Evolutionary conservation across 2,329 filamentous ascomycete genomes (phyloP), one percentile per base, ranked within the genome.

Genomic region (Colletotrichum sublineola): DNA sequence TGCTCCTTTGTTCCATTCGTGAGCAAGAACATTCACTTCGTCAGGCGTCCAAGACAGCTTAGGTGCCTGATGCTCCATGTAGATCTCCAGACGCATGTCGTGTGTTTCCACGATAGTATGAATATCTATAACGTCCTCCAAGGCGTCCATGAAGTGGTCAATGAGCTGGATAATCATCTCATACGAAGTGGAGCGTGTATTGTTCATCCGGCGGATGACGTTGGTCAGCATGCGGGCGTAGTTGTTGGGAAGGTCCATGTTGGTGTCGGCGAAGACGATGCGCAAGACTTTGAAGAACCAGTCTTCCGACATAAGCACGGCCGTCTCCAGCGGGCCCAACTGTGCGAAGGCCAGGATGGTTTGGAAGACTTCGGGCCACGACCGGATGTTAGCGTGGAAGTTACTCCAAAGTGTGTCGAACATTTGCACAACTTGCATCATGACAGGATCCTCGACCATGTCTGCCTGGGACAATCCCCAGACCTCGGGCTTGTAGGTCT

Each of bases 291-390:
- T 90, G 52, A 83, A 78, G 29, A 95, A 82, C 75, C 90, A 93
- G 33, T 89, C 87, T 42, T 86, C 83, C 14, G 90, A 87, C 33
- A 95, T 83, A 33, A 95, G 83, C 7, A 87, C 78, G 2, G 84
- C 83, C 29, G 88, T 84, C 78, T 94, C 91, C 6, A 85, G 79
- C 3, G 84, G 81, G 1, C 92, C 92, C 67, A 94, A 81, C 57
- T 83, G 85, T 18, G 90, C 89, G 77, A 95, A 92, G n/a, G 84
- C 84, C n/a, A 88, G 78, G 73, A 95, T 84, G n/a, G 93, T 86
- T 15, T 88, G 87, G 78, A 96, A 96, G 70, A 92, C 92, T 77
- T 96, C 93, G 53, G 91, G 89, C 94, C 94, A 96, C 3, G 92
- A 88, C 68, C 91, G 88, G 38, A 90, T 83, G 57, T 87, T 84